Evolutionary conservation across 306 rosid genomes (phyloP), one percentile per base, ranked within the genome.

Genomic region (Delonix regia): DNA sequence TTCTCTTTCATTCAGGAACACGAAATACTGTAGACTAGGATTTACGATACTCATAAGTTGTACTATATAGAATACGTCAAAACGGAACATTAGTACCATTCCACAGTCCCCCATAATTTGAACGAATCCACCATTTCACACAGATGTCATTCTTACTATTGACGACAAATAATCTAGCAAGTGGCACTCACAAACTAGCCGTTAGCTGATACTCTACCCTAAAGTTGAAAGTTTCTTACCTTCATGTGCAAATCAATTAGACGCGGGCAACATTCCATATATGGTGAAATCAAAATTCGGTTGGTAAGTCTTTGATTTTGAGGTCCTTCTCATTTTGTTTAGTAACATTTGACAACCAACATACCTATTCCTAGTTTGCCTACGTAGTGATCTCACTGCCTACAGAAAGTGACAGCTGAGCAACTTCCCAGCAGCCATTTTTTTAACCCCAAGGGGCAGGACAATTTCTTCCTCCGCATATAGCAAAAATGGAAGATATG

Each of bases 341-440:
- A 39, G 80, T 67, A 69, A 66, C 71, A 84, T 80, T 72, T 72
- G 81, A 77, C 77, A 80, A 65, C 77, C 70, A 64, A 78, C 61
- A 82, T 71, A 71, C 67, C 55, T n/a, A 41, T 56, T 38, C 78
- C 22, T 16, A n/a, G 27, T 52, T 51, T 19, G 64, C 76, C 25
- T 34, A 19, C 61, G 7, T 27, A 71, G 62, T 28, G 47, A 28
- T 49, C 45, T 27, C 28, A 9, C 14, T 48, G 59, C 21, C 73
- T 4, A 12, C 36, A 27, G 84, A 84, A 77, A 57, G 79, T 65
- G 82, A 84, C 77, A 77, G 51, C 51, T 64, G 72, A 80, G 53
- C 87, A 45, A 53, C 86, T 66, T 39, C 44, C 59, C 42, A 9
- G 24, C 48, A 53, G 69, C 36, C 70, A 42, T 3, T 18, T 55